These are phyloP conservation scores for Sugiyamaella pinicola DNA, from an alignment of 1,139 yeast genomes.

Conservation along the genomic window DNA sequence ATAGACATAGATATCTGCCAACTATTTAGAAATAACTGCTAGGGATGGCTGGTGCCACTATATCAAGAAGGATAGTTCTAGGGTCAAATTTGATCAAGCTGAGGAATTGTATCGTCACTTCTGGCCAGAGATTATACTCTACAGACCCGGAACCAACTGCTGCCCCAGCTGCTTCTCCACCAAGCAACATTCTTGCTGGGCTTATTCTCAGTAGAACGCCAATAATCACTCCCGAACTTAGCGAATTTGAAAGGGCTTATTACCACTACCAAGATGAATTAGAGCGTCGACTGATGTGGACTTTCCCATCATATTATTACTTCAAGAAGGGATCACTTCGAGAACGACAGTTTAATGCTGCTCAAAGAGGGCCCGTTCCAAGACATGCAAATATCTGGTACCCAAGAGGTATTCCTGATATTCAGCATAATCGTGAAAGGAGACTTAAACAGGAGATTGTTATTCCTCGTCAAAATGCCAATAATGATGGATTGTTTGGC, in stretches of 20 bases:
- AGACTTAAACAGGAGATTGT: constrained; percentile 73
- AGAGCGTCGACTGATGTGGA: constrained; percentile 93
- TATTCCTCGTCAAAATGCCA: constrained; percentile 61
- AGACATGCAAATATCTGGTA: constrained; percentile 75
- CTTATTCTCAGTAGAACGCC: constrained; percentile 80
- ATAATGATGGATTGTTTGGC: constrained; percentile 43
- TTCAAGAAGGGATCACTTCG: constrained; percentile 88
- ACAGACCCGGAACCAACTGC: constrained; percentile 2
- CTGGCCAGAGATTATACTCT: constrained; percentile 4
- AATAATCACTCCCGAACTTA: constrained; percentile 73
- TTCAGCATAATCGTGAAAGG: constrained; percentile 87
- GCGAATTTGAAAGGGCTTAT: constrained; percentile 72
- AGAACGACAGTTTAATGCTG: constrained; percentile 71
- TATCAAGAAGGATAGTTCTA: neutral
- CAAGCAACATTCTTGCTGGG: constrained; percentile 39
- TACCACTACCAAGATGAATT: constrained; percentile 83
- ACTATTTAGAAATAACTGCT: neutral
- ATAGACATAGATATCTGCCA: neutral
- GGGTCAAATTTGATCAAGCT: neutral
- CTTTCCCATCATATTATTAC: constrained; percentile 92
- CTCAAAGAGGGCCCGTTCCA: constrained; percentile 74
- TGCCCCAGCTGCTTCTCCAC: constrained; percentile 15
- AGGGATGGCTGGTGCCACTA: constrained; percentile 7
- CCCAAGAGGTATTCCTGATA: constrained; percentile 82
- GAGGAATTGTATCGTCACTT: neutral